These are phyloP conservation scores for Pyrenopolyporus hunteri DNA, from an alignment of 495 filamentous ascomycete genomes.

Conservation along the genomic window DNA sequence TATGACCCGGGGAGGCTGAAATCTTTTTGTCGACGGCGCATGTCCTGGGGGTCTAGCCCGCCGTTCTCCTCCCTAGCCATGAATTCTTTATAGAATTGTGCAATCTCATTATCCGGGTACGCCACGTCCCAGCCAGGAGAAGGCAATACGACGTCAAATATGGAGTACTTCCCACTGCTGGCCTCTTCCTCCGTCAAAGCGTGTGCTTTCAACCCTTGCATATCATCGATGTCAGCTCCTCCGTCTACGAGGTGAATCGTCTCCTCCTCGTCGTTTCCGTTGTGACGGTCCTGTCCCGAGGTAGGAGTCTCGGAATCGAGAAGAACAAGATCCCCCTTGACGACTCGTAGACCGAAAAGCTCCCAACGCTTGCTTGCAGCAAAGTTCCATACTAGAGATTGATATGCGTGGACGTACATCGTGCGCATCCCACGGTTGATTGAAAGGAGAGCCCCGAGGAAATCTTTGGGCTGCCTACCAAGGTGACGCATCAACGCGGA, in stretches of 20 bases:
- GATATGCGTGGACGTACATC: conserved; percentile 98
- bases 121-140: conserved; percentile 87
- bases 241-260: conserved; percentile 68
- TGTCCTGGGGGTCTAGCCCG: conserved; percentile 78
- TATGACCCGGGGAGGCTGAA: conserved; percentile 89
- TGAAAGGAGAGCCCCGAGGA: conserved; percentile 74
- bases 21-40: conserved; percentile 85
- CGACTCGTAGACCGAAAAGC: conserved; percentile 68
- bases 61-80: conserved; percentile 82
- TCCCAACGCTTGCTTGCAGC: conserved; percentile 80
- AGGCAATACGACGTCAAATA: conserved; percentile 95
- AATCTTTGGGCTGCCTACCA: conserved; percentile 61
- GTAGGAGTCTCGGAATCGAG: conserved; percentile 46
- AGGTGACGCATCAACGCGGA: conserved; percentile 76
- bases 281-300: conserved; percentile 30
- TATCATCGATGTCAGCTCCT: conserved; percentile 65
- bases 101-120: conserved; percentile 85
- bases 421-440: conserved; percentile 79
- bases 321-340: conserved; percentile 88
- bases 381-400: conserved; percentile 91
- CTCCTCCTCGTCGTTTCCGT: conserved; percentile 27
- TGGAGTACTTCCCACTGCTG: conserved; percentile 75
- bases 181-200: conserved; percentile 76
- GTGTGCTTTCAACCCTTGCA: conserved; percentile 75
- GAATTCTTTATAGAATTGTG: conserved; percentile 77